phyloP scores from a whole-genome alignment of 345 rosid genomes.

The Rhizophora mangle region DNA sequence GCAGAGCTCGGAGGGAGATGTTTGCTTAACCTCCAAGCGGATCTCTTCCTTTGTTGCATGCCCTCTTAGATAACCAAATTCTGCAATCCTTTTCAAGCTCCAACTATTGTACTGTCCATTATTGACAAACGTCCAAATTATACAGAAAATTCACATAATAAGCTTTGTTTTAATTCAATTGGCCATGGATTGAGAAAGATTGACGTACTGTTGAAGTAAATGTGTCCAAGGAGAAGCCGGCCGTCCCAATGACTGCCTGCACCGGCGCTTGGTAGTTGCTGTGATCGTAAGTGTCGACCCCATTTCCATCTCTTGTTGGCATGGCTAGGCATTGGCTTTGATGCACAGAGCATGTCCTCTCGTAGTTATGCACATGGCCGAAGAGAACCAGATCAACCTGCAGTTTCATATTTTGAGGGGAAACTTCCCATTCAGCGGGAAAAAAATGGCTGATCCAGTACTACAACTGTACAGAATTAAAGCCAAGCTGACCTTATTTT shows the following conservation, averaged over 20 bases:
- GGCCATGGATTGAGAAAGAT: not conserved
- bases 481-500: constrained; percentile 37
- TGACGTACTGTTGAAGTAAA: constrained; percentile 37
- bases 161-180: too few relatives aligned
- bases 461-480: not conserved
- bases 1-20: not conserved
- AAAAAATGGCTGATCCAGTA: not conserved
- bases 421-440: not conserved
- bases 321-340: constrained; percentile 38
- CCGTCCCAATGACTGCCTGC: constrained; percentile 65
- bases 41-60: constrained; percentile 45
- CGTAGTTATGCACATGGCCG: constrained; percentile 77
- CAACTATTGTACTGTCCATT: constrained; percentile 31
- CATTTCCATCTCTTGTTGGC: constrained; percentile 45
- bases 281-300: constrained; percentile 51
- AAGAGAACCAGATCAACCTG: constrained; percentile 59
- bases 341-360: constrained; percentile 57
- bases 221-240: constrained; percentile 49
- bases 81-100: constrained; percentile 50
- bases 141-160: too few relatives aligned
- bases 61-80: constrained; percentile 48
- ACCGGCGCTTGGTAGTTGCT: constrained; percentile 56
- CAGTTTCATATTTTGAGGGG: not conserved
- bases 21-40: constrained; percentile 43
- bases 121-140: not conserved